These are phyloP conservation scores for Ceratobasidium sp. DNA, from an alignment of 1,284 basidiomycete species.

Conservation along the genomic window DNA sequence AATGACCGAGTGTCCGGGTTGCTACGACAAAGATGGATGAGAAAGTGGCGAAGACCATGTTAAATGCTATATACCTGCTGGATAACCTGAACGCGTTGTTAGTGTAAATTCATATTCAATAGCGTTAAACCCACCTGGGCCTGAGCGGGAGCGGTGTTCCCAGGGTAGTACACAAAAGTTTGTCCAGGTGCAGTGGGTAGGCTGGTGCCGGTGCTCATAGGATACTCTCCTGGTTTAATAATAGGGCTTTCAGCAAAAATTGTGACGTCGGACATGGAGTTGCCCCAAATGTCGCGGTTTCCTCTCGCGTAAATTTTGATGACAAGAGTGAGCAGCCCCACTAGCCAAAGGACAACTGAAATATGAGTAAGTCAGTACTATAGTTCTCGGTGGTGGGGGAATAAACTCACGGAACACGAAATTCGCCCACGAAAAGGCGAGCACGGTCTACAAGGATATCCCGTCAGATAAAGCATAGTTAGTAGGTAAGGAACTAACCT, in stretches of 20 bases:
- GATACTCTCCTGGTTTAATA: not conserved
- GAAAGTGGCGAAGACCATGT: not conserved
- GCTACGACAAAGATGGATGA: conserved; percentile 49
- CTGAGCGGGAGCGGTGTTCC: conserved; percentile 8
- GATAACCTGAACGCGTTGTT: conserved; percentile 9
- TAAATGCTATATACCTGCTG: conserved; percentile 20
- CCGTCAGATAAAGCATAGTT: not conserved
- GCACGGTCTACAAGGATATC: conserved; percentile 11
- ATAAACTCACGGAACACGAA: conserved; percentile 54
- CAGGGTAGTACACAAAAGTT: conserved; percentile 32
- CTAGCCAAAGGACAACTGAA: conserved; percentile 56
- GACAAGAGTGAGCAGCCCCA: conserved; percentile 56
- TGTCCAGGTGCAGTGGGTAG: conserved; percentile 7
- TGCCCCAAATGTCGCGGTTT: conserved; percentile 56
- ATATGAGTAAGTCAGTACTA: not conserved
- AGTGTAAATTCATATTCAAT: not conserved
- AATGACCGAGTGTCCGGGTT: conserved; percentile 68
- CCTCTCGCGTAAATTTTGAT: conserved; percentile 56
- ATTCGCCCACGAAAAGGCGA: conserved; percentile 73
- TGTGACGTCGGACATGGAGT: conserved; percentile 59
- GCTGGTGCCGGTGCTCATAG: conserved; percentile 10
- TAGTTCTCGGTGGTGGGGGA: conserved; percentile 48
- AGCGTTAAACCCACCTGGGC: conserved; percentile 6
- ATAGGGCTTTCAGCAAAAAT: conserved; percentile 56
- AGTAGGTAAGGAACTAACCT: conserved; percentile 51